Evolutionary conservation across 1,284 basidiomycete genomes (phyloP), one percentile per base, ranked within the genome.

Genomic region (Entoloma clypeatum): DNA sequence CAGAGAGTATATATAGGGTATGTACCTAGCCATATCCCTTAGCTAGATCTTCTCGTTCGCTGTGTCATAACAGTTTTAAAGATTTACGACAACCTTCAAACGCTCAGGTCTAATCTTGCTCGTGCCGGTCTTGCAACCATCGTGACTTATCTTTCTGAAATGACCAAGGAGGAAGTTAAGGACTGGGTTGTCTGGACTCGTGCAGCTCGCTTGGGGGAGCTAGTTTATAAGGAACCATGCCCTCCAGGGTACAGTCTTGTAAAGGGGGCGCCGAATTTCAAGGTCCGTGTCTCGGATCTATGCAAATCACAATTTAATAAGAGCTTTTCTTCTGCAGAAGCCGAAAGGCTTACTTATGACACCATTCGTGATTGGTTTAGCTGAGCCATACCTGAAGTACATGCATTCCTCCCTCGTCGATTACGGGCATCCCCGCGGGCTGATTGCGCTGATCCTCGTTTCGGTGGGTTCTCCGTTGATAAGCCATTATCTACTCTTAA

Each of bases 61-160:
- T 7, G 4, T 32, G 3, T 29, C 4, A 29, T 29, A 6, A 13
- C 16, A 11, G 16, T 5, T 10, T 29, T 11, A 32, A 3, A 32
- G 30, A n/a, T 32, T 4, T 32, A 32, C 13, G 30, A 32, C 11
- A 32, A 32, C 30, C 5, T 32, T 9, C 30, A 32, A 10, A 32
- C 30, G 22, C 27, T 29, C 27, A 29, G 27, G 10, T 29, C 27
- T 29, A 29, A 29, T 29, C 27, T 29, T 29, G 27, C 27, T 29
- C 27, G 10, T 29, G 27, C 27, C 27, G 10, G 27, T 5, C 27
- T 29, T 29, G 27, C 27, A 29, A 29, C 27, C 27, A 29, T 29
- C 16, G 27, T 29, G 27, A 29, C 27, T 29, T 29, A 29, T 32
- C 5, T 32, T 32, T 32, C 30, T 19, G 16, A 32, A 18, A 10